Evolutionary conservation across 139 green algal genomes (phyloP), one percentile per base, ranked within the genome.

Genomic region (Eudorina sp.): DNA sequence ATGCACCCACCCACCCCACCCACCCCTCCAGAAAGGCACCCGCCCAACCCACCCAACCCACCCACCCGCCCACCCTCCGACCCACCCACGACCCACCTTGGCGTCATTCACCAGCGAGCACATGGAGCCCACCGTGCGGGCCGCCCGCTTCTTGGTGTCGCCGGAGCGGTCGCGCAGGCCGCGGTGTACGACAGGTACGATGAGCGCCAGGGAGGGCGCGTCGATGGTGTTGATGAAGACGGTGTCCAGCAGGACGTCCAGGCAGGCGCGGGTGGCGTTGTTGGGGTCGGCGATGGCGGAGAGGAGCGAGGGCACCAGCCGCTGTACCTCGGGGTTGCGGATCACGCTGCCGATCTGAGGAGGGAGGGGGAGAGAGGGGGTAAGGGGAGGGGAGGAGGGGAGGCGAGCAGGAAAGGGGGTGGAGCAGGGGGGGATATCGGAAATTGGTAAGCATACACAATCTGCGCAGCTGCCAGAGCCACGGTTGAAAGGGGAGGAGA

Each of bases 171-270:
- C 97, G 11, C 96, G 89, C 80, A 99, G 93, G 68, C 97, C 96
- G 31, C 96, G 89, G 89, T 97, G 93, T 46, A 99, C 92, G 4
- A 99, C 97, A 21, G 98, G 98, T 84, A 99, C 92, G 87, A 99
- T 97, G 64, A 99, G 94, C 9, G 98, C 97, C 74, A 99, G 92
- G 43, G 94, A 98, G n/a, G 96, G 88, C 45, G 97, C 96, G 81
- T 98, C 98, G 16, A 99, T 96, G 23, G 96, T 98, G 95, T 99
- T 99, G 55, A 99, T 93, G 83, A 99, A 99, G 14, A 94, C 93
- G 0, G 97, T 99, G 76, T 94, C 90, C 46, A 99, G 92, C 78
- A 99, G 94, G 43, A 94, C 89, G 83, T 98, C 95, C 58, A 96
- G 86, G 88, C 90, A 94, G 45, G 40, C 19, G 18, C 70, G 86